Evolutionary conservation across 2,329 filamentous ascomycete species (phyloP).

Genomic region (Scedosporium boydii): DNA sequence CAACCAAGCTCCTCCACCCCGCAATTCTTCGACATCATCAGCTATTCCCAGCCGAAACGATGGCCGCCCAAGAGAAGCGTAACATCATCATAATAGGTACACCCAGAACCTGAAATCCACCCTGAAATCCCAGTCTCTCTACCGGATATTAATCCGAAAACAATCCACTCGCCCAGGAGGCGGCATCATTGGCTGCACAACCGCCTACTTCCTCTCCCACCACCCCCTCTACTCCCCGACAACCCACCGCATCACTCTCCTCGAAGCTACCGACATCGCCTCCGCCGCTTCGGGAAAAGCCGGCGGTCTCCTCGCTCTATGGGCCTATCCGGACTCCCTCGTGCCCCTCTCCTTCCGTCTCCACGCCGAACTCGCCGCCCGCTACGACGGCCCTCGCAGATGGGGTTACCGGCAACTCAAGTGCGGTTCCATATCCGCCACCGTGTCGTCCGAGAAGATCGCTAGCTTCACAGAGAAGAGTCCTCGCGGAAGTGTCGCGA

Average conservation of each 20-base stretch:
- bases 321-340: constrained; percentile 80
- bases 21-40: background rate
- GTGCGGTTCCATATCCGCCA: constrained; percentile 51
- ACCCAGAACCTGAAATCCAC: constrained; percentile 10
- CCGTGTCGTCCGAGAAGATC: constrained; percentile 24
- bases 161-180: constrained; percentile 47
- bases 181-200: constrained; percentile 86
- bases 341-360: constrained; percentile 79
- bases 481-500: constrained; percentile 10
- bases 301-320: constrained; percentile 78
- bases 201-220: constrained; percentile 82
- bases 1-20: background rate
- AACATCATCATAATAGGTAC: constrained; percentile 42
- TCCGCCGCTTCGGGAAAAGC: constrained; percentile 93
- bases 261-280: constrained; percentile 79
- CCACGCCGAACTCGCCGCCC: constrained; percentile 73
- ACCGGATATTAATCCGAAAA: too few relatives aligned
- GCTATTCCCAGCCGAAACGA: background rate
- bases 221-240: constrained; percentile 71
- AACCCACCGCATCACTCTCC: constrained; percentile 69
- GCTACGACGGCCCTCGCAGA: constrained; percentile 65
- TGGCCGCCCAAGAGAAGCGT: constrained; percentile 16
- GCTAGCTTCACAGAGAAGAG: constrained; percentile 16
- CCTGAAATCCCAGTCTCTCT: constrained; percentile 6
- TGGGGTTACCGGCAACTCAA: constrained; percentile 83